Evolutionary conservation across 2,329 filamentous ascomycete genomes (phyloP).

Genomic region (Colletotrichum sidae): DNA sequence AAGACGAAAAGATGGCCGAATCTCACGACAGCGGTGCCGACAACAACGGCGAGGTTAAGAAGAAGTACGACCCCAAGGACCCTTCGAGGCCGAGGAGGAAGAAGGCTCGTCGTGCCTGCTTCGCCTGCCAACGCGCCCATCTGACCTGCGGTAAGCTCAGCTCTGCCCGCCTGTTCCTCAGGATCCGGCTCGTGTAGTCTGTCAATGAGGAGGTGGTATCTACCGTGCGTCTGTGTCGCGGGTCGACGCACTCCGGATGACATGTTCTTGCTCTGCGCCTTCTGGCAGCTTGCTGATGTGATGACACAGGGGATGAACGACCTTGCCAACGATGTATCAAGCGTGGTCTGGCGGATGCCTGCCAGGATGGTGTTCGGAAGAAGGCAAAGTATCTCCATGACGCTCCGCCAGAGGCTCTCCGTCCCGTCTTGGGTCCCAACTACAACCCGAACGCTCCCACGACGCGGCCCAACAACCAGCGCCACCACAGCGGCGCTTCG

Average conservation of each 20-base stretch:
- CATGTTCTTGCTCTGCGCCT: not conserved
- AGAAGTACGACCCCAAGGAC: conserved; percentile 87
- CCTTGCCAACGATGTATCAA: conserved; percentile 96
- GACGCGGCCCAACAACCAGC: conserved; percentile 55
- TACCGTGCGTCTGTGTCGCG: too few relatives aligned
- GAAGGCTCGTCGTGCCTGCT: conserved; percentile 95
- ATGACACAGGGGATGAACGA: conserved; percentile 83
- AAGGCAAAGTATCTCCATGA: conserved; percentile 99
- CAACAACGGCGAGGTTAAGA: conserved; percentile 66
- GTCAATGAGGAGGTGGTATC: conserved; percentile 2
- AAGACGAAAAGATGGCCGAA: conserved; percentile 64
- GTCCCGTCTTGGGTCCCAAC: conserved; percentile 83
- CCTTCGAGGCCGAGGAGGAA: conserved; percentile 89
- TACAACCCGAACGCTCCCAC: conserved; percentile 69
- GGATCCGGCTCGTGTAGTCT: conserved; percentile 23
- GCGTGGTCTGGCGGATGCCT: conserved; percentile 88
- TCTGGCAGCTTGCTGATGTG: conserved; percentile 31
- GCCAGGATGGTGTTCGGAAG: conserved; percentile 96
- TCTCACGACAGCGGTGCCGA: conserved; percentile 51
- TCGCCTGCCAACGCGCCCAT: conserved; percentile 96
- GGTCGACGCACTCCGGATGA: too few relatives aligned
- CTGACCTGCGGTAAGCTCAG: conserved; percentile 91
- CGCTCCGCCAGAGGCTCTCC: conserved; percentile 87
- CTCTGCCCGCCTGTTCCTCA: conserved; percentile 9
- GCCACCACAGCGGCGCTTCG: conserved; percentile 49